Evolutionary conservation across 169 alveolate species (phyloP), one percentile per base, ranked within the genome.

Genomic region (Plasmodium cynomolgi): DNA sequence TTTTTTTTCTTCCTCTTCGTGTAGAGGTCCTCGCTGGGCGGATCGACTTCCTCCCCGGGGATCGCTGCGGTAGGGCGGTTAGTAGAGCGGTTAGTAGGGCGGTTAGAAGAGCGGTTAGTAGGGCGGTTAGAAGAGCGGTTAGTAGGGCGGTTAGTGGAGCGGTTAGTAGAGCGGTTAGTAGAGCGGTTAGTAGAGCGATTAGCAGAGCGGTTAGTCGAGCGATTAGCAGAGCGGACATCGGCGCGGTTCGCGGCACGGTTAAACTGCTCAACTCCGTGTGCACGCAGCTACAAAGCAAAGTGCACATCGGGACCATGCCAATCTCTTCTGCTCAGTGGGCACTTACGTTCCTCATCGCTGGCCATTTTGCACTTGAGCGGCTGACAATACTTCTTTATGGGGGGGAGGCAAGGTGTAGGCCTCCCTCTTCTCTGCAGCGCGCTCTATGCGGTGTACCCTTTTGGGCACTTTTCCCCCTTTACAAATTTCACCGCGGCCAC

Each of bases 1-100:
- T 74, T 90, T 58, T 90, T 74, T 37, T 34, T 90, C 31, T 39
- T 50, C 50, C 33, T 50, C 15, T 44, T 37, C 15, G 83, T n/a
- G 83, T 56, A 90, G 23, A 26, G 6, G 20, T 80, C 74, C 50
- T 90, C 79, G 33, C 50, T 80, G 7, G 15, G 54, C 8, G 72
- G 33, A 15, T 39, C 71, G 34, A 20, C 33, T n/a, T 58, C 13
- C 31, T 77, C 86, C 34, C 13, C 23, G 50, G 31, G 17, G 83
- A 86, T 86, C n/a, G 58, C 80, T 84, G 17, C 77, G n/a, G 23
- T 50, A 15, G 13, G 56, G 58, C n/a, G 58, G 58, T 47, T 47
- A 13, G n/a, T 4, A 11, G n/a, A 13, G 7, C 62, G 62, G 8
- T 50, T 50, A 15, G 62, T 50, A 9, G 44, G 9, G 8, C 44